These are phyloP conservation scores for Penicillium bovifimosum DNA, from an alignment of 495 filamentous ascomycete species.

Conservation along the genomic window DNA sequence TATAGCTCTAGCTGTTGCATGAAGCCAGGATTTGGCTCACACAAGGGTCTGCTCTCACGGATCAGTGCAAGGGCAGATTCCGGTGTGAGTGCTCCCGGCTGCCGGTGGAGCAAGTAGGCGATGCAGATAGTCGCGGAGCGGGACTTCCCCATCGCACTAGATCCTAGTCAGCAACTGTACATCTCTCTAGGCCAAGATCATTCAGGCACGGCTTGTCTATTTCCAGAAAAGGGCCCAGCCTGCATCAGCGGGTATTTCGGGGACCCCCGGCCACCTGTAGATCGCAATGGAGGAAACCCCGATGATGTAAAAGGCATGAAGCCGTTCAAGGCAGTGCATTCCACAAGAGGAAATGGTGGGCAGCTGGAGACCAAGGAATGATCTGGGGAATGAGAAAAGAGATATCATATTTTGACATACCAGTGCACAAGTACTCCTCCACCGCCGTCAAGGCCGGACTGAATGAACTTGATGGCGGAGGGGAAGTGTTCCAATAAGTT, in stretches of 20 bases:
- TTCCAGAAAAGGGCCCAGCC: conserved; percentile 5
- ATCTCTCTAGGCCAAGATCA: background rate
- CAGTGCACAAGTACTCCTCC: conserved; percentile 70
- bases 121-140: conserved; percentile 79
- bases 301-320: conserved; percentile 13
- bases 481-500: conserved; percentile 80
- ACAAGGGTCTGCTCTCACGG: conserved; percentile 59
- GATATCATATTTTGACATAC: conserved; percentile 38
- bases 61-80: conserved; percentile 57
- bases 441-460: conserved; percentile 61
- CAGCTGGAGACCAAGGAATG: background rate
- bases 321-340: background rate
- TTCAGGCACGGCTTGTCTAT: background rate
- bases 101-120: conserved; percentile 75
- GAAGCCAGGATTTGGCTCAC: conserved; percentile 85
- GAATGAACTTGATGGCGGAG: conserved; percentile 72
- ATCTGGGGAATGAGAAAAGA: background rate
- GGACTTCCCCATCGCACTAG: conserved; percentile 92
- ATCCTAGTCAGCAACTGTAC: conserved; percentile 23
- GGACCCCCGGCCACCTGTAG: conserved; percentile 13
- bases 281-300: conserved; percentile 7
- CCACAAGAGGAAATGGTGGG: background rate
- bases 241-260: conserved; percentile 1
- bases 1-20: conserved; percentile 84
- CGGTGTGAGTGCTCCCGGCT: conserved; percentile 46